phyloP scores from a whole-genome alignment of 2,329 filamentous ascomycete species.

The Lecanicillium sp. region DNA sequence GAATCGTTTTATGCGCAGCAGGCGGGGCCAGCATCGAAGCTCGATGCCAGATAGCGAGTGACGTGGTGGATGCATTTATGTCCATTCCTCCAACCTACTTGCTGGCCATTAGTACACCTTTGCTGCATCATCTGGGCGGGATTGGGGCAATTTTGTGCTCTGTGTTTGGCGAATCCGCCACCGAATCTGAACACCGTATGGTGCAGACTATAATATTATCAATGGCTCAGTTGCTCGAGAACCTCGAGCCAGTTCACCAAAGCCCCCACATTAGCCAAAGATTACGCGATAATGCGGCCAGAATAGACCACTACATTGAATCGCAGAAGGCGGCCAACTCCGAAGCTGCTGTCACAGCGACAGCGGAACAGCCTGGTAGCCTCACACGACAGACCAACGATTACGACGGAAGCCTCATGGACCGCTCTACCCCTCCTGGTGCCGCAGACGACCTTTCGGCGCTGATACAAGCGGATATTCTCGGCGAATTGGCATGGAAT shows the following conservation, averaged over 20 bases:
- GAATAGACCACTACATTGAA: not conserved
- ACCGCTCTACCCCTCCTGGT: not conserved
- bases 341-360: not conserved
- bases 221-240: constrained; percentile 2
- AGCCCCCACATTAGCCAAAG: not conserved
- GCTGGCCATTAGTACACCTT: constrained; percentile 27
- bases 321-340: not conserved
- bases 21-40: constrained; percentile 24
- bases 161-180: constrained; percentile 20
- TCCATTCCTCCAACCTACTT: constrained; percentile 17
- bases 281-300: not conserved
- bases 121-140: constrained; percentile 28
- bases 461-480: constrained; percentile 49
- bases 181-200: not conserved
- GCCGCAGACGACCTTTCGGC: constrained; percentile 18
- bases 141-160: constrained; percentile 30
- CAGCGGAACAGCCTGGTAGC: not conserved
- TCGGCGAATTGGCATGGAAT: constrained; percentile 17
- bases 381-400: not conserved
- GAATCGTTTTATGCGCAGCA: constrained; percentile 26
- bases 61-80: constrained; percentile 25
- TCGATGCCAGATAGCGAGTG: constrained; percentile 25
- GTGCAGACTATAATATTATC: not conserved
- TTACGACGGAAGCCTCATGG: not conserved
- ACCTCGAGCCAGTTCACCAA: constrained; percentile 2